These are phyloP conservation scores for Tephrocybe sp. DNA, from an alignment of 768 basidiomycete species.

Conservation along the genomic window DNA sequence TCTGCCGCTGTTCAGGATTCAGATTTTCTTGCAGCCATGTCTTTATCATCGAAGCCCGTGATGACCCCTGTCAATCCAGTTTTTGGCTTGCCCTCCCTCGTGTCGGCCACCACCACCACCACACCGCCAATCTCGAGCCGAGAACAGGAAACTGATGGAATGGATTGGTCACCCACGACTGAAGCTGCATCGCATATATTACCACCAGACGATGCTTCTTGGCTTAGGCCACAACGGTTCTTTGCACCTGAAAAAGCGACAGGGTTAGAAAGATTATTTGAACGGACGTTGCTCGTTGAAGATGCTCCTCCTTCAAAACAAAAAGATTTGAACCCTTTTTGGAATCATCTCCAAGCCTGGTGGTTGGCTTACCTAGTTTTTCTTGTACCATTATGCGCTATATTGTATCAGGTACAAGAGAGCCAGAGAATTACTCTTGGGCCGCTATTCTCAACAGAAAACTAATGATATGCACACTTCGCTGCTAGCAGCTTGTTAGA, in stretches of 20 bases:
- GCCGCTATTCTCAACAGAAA: conserved; percentile 6
- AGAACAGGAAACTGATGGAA: conserved; percentile 40
- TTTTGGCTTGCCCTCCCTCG: conserved; percentile 70
- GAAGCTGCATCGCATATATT: conserved; percentile 19
- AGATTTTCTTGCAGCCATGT: conserved; percentile 59
- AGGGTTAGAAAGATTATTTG: conserved; percentile 69
- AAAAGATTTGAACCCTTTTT: conserved; percentile 1
- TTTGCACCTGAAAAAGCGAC: conserved; percentile 79
- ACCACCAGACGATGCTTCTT: conserved; percentile 35
- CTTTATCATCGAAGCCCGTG: conserved; percentile 64
- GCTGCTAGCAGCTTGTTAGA: not conserved
- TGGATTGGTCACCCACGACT: conserved; percentile 69
- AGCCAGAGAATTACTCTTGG: conserved; percentile 8
- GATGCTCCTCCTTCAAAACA: conserved; percentile 29
- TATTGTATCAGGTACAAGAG: conserved; percentile 24
- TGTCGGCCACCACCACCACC: conserved; percentile 25
- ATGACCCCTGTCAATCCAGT: conserved; percentile 47
- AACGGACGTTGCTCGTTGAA: conserved; percentile 49
- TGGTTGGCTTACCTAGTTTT: conserved; percentile 31
- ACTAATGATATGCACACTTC: not conserved
- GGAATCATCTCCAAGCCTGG: conserved; percentile 29
- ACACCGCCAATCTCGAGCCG: conserved; percentile 17
- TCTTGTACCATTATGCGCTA: conserved; percentile 24
- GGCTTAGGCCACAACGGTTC: conserved; percentile 70
- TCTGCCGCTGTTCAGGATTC: conserved; percentile 36